Percentiles rank a stretch among this genome's conserved stretches.
Conservation (phyloP, 371 early-diverging fungal genomes). For the Lichtheimia ramosa region DNA sequence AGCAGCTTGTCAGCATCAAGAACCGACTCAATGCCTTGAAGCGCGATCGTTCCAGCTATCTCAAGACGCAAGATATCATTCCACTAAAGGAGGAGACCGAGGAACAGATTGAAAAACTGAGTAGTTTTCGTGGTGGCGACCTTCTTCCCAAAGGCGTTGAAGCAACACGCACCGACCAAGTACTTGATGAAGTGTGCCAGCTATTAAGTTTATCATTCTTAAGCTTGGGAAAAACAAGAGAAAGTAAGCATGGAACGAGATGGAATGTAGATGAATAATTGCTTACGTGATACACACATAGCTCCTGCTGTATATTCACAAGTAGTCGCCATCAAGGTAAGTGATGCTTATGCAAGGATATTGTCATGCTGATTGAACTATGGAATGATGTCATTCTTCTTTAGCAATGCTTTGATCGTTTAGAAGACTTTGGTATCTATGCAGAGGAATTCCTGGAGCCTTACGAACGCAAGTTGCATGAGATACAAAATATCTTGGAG, state of each 20-base stretch:
- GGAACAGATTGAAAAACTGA: conserved; percentile 30
- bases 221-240: conserved; percentile 75
- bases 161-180: conserved; percentile 68
- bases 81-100: conserved; percentile 50
- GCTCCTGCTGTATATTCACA: conserved; percentile 78
- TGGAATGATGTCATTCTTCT: background rate
- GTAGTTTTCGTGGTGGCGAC: conserved; percentile 23
- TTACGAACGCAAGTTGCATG: conserved; percentile 36
- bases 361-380: too few species aligned
- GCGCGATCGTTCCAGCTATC: conserved; percentile 68
- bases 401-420: conserved; percentile 73
- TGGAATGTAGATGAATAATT: too few species aligned
- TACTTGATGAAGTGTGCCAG: conserved; percentile 76
- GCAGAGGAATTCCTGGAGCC: conserved; percentile 47
- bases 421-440: conserved; percentile 71
- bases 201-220: conserved; percentile 77
- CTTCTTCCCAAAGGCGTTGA: conserved; percentile 21
- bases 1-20: conserved; percentile 60
- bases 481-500: conserved; percentile 34
- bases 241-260: conserved; percentile 38
- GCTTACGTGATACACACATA: conserved; percentile 6
- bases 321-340: conserved; percentile 76
- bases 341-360: background rate
- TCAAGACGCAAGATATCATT: conserved; percentile 61
- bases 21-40: conserved; percentile 71